Percentiles rank a stretch among this genome's conserved stretches.
phyloP scores from a whole-genome alignment of 2,329 filamentous ascomycete species.

The Alternaria rosae region DNA sequence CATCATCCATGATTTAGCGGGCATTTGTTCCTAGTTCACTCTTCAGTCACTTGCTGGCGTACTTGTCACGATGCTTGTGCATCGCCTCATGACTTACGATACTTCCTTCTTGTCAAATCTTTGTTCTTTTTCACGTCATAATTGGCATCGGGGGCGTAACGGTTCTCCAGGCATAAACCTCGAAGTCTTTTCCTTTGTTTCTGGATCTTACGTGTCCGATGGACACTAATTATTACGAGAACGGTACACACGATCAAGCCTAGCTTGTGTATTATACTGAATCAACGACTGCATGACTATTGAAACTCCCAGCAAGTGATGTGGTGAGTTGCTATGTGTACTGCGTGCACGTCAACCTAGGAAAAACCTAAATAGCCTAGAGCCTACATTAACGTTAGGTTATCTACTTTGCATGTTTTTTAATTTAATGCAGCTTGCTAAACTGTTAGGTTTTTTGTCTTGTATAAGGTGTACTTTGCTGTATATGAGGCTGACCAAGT shows the following conservation, averaged over 20 bases:
- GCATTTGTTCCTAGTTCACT: not conserved
- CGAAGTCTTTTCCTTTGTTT: conserved; percentile 18
- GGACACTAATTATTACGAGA: conserved; percentile 23
- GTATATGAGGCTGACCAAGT: conserved; percentile 17
- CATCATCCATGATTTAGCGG: not conserved
- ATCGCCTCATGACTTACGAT: conserved; percentile 9
- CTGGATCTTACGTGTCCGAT: conserved; percentile 15
- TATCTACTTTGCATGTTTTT: too few species aligned
- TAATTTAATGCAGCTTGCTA: too few species aligned
- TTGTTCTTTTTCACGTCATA: conserved; percentile 13
- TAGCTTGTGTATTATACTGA: conserved; percentile 28
- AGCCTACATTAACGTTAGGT: too few species aligned
- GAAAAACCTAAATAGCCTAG: too few species aligned
- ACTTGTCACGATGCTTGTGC: not conserved
- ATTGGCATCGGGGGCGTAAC: conserved; percentile 20
- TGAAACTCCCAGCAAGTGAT: not conserved
- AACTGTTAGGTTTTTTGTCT: too few species aligned
- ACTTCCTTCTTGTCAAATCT: conserved; percentile 8
- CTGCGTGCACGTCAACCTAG: not conserved
- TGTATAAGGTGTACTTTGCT: not conserved
- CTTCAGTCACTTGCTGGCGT: conserved; percentile 15
- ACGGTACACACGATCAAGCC: conserved; percentile 19
- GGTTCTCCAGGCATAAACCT: conserved; percentile 8
- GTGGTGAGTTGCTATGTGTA: not conserved
- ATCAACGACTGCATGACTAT: conserved; percentile 10